Percentiles rank a stretch among this genome's conserved stretches.
Evolutionary conservation across 2,329 filamentous ascomycete genomes (phyloP).

Genomic region (Elsinoe necatrix): DNA sequence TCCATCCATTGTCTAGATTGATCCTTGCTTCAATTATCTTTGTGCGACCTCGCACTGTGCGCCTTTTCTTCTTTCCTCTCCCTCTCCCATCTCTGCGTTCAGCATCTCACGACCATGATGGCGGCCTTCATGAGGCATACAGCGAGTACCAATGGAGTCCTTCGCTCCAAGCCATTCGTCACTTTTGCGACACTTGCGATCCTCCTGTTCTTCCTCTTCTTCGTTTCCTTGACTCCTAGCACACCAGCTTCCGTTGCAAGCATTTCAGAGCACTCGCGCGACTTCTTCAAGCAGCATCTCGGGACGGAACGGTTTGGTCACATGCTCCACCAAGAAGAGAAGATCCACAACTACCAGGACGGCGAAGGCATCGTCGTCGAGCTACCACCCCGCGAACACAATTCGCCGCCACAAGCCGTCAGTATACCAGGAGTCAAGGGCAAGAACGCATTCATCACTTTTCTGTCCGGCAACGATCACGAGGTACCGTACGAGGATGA

Average conservation of each 20-base stretch:
- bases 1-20: background rate
- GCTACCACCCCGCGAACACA: background rate
- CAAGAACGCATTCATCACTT: conserved; percentile 26
- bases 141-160: background rate
- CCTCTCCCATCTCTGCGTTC: background rate
- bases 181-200: conserved; percentile 14
- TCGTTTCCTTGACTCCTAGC: conserved; percentile 17
- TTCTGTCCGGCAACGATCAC: conserved; percentile 22
- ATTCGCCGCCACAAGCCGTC: conserved; percentile 1
- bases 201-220: conserved; percentile 17
- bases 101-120: conserved; percentile 4
- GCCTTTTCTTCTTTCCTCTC: conserved; percentile 1
- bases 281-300: conserved; percentile 8
- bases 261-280: background rate
- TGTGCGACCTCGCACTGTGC: background rate
- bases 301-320: background rate
- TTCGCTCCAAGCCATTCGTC: conserved; percentile 18
- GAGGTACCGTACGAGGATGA: conserved; percentile 23
- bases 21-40: conserved; percentile 2
- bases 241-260: background rate
- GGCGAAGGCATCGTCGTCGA: background rate
- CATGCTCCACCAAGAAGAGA: background rate
- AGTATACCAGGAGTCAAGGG: conserved; percentile 15
- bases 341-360: background rate
- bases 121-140: background rate